Conservation (phyloP, 371 early-diverging fungal species). For the Mucor plumbeus region DNA sequence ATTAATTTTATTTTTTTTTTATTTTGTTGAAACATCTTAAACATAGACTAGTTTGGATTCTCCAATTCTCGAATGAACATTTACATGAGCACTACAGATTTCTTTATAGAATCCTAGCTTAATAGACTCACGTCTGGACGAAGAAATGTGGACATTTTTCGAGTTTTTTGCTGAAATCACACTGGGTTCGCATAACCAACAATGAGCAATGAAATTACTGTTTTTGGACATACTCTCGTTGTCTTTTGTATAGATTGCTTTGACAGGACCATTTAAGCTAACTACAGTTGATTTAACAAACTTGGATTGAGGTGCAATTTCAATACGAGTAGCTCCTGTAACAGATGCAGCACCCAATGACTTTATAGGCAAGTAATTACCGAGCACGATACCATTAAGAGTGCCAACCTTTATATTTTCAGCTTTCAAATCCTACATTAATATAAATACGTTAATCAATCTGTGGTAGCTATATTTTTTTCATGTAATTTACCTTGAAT, state of each 20-base stretch:
- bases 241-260: not conserved
- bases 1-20: no score
- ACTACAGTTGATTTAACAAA: constrained; percentile 15
- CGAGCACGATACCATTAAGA: constrained; percentile 22
- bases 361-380: constrained; percentile 16
- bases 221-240: not conserved
- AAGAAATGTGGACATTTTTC: not conserved
- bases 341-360: constrained; percentile 7
- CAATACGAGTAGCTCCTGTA: constrained; percentile 20
- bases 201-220: constrained; percentile 12
- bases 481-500: constrained; percentile 14
- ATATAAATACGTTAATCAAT: not conserved
- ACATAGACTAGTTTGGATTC: constrained; percentile 13
- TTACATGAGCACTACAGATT: not conserved
- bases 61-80: constrained; percentile 21
- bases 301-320: constrained; percentile 16
- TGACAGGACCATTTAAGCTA: constrained; percentile 22
- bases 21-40: not conserved
- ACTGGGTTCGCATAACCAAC: constrained; percentile 22
- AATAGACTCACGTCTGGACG: constrained; percentile 6
- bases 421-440: not conserved
- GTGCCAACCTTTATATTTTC: constrained; percentile 8
- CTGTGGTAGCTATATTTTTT: not conserved
- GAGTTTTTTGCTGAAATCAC: not conserved
- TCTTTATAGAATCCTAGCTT: constrained; percentile 18